Evolutionary conservation across 805 yeast species (phyloP).

Genomic region (Barnettozyma botsteinii): DNA sequence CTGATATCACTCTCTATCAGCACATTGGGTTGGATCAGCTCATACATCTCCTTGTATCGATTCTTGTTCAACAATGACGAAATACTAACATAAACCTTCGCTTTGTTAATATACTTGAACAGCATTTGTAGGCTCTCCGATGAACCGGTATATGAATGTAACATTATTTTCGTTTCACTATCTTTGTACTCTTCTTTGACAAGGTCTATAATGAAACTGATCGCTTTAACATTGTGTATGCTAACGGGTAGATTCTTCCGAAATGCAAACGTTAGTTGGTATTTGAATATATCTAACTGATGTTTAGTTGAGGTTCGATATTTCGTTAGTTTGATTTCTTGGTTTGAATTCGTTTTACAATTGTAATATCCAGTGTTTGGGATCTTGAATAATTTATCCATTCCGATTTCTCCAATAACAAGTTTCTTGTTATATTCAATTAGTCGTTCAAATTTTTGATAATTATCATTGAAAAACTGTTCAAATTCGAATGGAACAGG

Average conservation of each 20-base stretch:
- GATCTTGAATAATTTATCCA: constrained; percentile 70
- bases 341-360: constrained; percentile 21
- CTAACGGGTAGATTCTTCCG: constrained; percentile 49
- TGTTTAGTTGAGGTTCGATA: constrained; percentile 59
- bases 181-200: constrained; percentile 24
- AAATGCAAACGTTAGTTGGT: constrained; percentile 52
- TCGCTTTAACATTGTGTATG: constrained; percentile 80
- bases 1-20: constrained; percentile 23
- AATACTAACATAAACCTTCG: constrained; percentile 6
- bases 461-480: constrained; percentile 24
- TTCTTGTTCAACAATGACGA: constrained; percentile 5
- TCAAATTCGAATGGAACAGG: constrained; percentile 57
- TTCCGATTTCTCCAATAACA: constrained; percentile 86
- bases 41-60: constrained; percentile 1
- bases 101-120: constrained; percentile 24
- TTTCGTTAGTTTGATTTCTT: constrained; percentile 29
- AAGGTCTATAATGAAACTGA: constrained; percentile 50
- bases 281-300: constrained; percentile 48
- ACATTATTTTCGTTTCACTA: constrained; percentile 40
- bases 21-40: constrained; percentile 1
- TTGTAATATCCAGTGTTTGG: constrained; percentile 57
- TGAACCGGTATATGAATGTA: constrained; percentile 88
- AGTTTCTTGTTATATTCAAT: constrained; percentile 10
- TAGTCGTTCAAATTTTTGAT: constrained; percentile 9
- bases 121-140: constrained; percentile 55